phyloP scores from a whole-genome alignment of 352 stramenopile species.

The Sclerospora graminicola region DNA sequence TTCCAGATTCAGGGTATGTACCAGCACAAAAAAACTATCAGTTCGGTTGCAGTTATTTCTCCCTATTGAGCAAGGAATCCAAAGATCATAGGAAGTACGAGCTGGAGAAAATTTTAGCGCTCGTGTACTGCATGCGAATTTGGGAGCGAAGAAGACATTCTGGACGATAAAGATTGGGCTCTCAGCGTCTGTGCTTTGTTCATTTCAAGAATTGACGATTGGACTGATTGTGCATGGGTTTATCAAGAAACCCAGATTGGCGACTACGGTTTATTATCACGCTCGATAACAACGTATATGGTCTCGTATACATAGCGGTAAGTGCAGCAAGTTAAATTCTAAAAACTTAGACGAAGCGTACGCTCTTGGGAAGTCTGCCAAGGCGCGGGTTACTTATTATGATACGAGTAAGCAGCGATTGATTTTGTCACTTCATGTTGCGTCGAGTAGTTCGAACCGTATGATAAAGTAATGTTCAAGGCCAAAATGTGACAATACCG shows the following conservation, averaged over 20 bases:
- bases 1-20: too few species aligned
- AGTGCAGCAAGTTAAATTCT: conserved; percentile 75
- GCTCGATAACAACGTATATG: conserved; percentile 94
- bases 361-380: conserved; percentile 81
- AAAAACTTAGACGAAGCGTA: conserved; percentile 80
- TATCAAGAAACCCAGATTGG: conserved; percentile 94
- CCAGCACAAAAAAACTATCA: too few species aligned
- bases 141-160: conserved; percentile 89
- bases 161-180: conserved; percentile 87
- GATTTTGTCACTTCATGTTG: conserved; percentile 79
- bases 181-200: conserved; percentile 67
- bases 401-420: conserved; percentile 69
- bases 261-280: conserved; percentile 89
- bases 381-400: conserved; percentile 64
- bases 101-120: conserved; percentile 61
- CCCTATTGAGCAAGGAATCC: too few species aligned
- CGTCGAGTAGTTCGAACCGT: too few species aligned
- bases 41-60: too few species aligned
- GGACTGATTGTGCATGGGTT: conserved; percentile 81
- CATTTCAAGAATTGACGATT: conserved; percentile 59
- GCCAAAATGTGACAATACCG: too few species aligned
- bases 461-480: too few species aligned
- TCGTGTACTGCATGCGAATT: conserved; percentile 71
- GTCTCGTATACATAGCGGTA: conserved; percentile 82
- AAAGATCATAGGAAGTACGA: conserved; percentile 74